phyloP scores from a whole-genome alignment of 2,329 filamentous ascomycete genomes.

The Rhynchosporium secalis region DNA sequence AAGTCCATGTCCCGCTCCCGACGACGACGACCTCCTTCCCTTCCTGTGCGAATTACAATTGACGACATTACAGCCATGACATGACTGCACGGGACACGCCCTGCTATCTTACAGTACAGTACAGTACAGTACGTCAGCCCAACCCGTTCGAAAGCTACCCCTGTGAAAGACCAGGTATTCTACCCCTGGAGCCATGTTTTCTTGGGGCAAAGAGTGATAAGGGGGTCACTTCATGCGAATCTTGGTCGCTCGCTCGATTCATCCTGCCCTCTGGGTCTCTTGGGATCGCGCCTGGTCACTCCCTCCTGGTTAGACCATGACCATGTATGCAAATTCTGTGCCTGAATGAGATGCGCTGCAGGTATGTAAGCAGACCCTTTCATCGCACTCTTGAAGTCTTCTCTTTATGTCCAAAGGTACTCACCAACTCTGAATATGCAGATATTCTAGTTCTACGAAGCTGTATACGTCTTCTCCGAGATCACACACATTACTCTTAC shows the following conservation, averaged over 20 bases:
- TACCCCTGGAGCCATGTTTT: constrained; percentile 13
- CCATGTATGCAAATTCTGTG: constrained; percentile 12
- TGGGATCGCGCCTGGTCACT: too few species aligned
- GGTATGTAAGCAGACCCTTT: constrained; percentile 30
- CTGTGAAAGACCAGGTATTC: constrained; percentile 1
- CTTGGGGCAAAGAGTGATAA: constrained; percentile 14
- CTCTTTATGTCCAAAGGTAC: background rate
- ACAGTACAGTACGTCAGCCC: constrained; percentile 14
- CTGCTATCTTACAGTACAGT: constrained; percentile 3
- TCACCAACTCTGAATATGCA: constrained; percentile 20
- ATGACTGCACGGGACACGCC: background rate
- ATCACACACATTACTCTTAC: constrained; percentile 1
- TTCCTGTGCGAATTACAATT: constrained; percentile 1
- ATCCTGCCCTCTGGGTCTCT: background rate
- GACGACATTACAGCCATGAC: constrained; percentile 11
- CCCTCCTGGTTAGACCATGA: constrained; percentile 1
- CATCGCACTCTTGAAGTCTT: constrained; percentile 10
- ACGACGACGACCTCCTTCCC: background rate
- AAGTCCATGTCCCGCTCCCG: constrained; percentile 3
- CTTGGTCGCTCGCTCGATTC: constrained; percentile 11
- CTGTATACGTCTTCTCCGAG: constrained; percentile 9
- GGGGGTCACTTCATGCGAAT: constrained; percentile 11
- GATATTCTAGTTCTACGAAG: constrained; percentile 9
- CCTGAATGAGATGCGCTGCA: constrained; percentile 23
- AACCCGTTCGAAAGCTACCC: constrained; percentile 11